phyloP scores from a whole-genome alignment of 2,329 filamentous ascomycete genomes.

The Sclerotinia spermophila region DNA sequence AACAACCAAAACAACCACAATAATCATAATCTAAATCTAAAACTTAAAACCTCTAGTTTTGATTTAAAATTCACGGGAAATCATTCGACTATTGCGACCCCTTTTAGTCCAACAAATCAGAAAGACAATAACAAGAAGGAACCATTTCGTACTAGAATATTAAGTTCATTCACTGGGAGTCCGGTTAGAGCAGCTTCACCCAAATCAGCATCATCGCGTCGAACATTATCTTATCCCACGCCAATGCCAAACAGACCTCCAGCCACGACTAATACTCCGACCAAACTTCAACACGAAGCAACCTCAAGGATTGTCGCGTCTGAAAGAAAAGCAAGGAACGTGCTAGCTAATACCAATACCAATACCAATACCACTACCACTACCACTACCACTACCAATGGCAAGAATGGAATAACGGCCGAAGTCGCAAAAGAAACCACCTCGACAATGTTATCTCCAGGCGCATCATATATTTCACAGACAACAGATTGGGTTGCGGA shows the following conservation, averaged over 20 bases:
- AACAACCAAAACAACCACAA: not conserved
- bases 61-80: constrained; percentile 19
- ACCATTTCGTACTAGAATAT: constrained; percentile 12
- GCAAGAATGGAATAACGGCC: constrained; percentile 21
- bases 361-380: too few relatives aligned
- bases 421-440: constrained; percentile 26
- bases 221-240: constrained; percentile 19
- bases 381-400: too few relatives aligned
- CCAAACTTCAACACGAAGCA: constrained; percentile 11
- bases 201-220: constrained; percentile 14
- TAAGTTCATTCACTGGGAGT: constrained; percentile 14
- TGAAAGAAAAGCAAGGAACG: constrained; percentile 16
- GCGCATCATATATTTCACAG: constrained; percentile 25
- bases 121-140: constrained; percentile 11
- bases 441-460: constrained; percentile 32
- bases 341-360: constrained; percentile 16
- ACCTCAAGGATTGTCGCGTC: not conserved
- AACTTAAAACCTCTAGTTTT: constrained; percentile 20
- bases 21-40: constrained; percentile 14
- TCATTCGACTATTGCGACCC: constrained; percentile 15
- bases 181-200: constrained; percentile 10
- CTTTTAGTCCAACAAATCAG: constrained; percentile 16
- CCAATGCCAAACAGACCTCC: constrained; percentile 7
- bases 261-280: not conserved
- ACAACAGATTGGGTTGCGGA: constrained; percentile 34